Evolutionary conservation across 176 grass and related monocot species (phyloP).

Genomic region (Panicum miliaceum): DNA sequence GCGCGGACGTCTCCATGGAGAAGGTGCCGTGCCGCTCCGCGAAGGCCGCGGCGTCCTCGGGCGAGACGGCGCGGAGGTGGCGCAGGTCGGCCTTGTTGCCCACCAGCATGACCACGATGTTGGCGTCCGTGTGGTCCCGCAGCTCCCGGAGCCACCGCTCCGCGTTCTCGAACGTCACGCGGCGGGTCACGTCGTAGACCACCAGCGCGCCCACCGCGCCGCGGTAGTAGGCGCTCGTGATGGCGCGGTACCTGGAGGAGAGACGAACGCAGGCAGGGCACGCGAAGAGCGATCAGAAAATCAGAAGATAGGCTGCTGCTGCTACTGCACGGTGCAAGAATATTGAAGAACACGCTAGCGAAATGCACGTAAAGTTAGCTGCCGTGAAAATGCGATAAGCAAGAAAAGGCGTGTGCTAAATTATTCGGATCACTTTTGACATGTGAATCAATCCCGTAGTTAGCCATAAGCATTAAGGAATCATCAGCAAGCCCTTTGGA

Average conservation of each 20-base stretch:
- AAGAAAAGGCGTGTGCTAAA: not conserved
- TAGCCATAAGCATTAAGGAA: not conserved
- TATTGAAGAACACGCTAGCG: not conserved
- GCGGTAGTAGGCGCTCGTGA: conserved; percentile 76
- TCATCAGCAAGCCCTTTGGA: not conserved
- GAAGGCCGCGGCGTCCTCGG: conserved; percentile 60
- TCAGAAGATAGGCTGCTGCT: not conserved
- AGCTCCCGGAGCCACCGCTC: conserved; percentile 71
- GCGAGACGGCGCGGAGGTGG: conserved; percentile 59
- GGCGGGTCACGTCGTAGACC: conserved; percentile 69
- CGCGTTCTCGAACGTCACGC: conserved; percentile 70
- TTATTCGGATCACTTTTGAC: not conserved
- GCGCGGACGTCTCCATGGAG: conserved; percentile 73
- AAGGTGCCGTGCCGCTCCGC: conserved; percentile 61
- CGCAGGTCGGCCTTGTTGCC: conserved; percentile 80
- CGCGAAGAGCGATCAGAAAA: not conserved
- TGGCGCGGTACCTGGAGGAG: conserved; percentile 57
- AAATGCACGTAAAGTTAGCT: conserved; percentile 27
- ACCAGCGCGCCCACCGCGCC: conserved; percentile 70
- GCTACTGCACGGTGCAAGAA: not conserved
- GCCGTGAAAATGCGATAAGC: not conserved
- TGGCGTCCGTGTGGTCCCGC: conserved; percentile 70
- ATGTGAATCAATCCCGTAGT: not conserved
- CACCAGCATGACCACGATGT: conserved; percentile 73
- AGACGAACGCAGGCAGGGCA: not conserved